Evolutionary conservation across 345 rosid genomes (phyloP), one percentile per base, ranked within the genome.

Genomic region (Brassica cretica): DNA sequence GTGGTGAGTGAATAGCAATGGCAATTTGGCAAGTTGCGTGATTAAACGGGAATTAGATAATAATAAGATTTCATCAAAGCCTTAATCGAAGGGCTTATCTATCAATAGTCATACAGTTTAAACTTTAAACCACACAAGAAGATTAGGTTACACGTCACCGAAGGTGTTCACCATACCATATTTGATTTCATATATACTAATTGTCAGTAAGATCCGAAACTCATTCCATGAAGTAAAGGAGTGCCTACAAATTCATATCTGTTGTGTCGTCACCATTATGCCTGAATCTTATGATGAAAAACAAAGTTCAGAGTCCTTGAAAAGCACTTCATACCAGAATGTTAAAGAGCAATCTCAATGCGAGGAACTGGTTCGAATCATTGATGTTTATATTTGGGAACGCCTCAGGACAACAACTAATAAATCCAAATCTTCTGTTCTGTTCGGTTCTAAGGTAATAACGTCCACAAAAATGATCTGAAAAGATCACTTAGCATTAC

Each of bases 141-240:
- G 55, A 55, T 72, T 72, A 72, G 77, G 77, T 60, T 66, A 66
- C 77, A 72, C 64, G 81, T 78, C 64, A 67, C 33, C 69, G 33
- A 46, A 72, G 55, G 64, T 59, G 77, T 59, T 68, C 63, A 78
- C 77, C 81, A 46, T 3, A 72, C 41, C 68, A 44, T 46, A 78
- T 30, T 72, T 59, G 72, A 19, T 66, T 72, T 21, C 68, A 46
- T 0, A 32, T 66, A n/a, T 78, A 66, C 56, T 72, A 59, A 72
- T 11, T 66, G 69, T 51, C 30, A n/a, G 37, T 66, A 55, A 51
- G 73, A 66, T 24, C 56, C 69, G 24, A 66, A 66, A 66, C 61
- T 16, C 68, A 46, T 30, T 78, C 62, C 68, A 64, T 71, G 27
- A 18, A 68, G 16, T 70, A 51, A 71, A 35, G 60, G 33, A 72